Percentiles rank a stretch among this genome's conserved stretches.
phyloP scores from a whole-genome alignment of 371 early-diverging fungal genomes.

The Mortierella sp. region DNA sequence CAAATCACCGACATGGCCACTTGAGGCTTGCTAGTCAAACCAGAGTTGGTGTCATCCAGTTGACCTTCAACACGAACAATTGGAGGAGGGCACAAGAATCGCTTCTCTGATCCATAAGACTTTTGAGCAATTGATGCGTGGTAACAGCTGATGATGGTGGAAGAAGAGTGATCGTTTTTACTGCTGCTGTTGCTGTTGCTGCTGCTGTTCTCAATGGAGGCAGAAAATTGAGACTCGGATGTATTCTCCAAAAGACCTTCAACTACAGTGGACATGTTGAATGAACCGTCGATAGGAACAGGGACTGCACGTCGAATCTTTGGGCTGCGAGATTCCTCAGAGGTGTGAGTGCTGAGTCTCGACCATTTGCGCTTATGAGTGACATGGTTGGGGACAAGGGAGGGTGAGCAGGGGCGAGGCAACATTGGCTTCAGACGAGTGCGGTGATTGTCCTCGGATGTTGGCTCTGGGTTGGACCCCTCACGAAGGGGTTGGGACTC shows the following conservation, averaged over 20 bases:
- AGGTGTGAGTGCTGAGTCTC: conserved; percentile 35
- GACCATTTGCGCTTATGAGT: conserved; percentile 52
- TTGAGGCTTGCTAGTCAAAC: conserved; percentile 59
- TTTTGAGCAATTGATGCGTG: conserved; percentile 84
- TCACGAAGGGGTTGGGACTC: conserved; percentile 15
- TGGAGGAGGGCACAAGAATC: conserved; percentile 88
- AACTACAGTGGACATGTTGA: conserved; percentile 36
- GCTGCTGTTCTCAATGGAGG: not conserved
- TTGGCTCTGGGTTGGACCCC: conserved; percentile 3
- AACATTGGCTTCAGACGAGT: conserved; percentile 30
- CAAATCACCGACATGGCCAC: conserved; percentile 73
- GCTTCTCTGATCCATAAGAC: conserved; percentile 87
- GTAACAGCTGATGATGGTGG: conserved; percentile 63
- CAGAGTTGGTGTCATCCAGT: conserved; percentile 31
- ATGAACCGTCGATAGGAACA: conserved; percentile 12
- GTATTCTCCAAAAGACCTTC: conserved; percentile 16
- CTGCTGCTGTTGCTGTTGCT: not conserved
- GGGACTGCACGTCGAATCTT: conserved; percentile 30
- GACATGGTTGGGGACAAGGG: conserved; percentile 22
- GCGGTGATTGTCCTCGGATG: conserved; percentile 29
- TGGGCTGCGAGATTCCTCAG: conserved; percentile 24
- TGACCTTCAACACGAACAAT: conserved; percentile 59
- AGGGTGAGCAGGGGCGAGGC: conserved; percentile 33
- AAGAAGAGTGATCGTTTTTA: not conserved
- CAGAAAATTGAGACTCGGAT: not conserved